These are phyloP conservation scores for Talaromyces sp. DNA, from an alignment of 2,329 filamentous ascomycete genomes.

Conservation along the genomic window DNA sequence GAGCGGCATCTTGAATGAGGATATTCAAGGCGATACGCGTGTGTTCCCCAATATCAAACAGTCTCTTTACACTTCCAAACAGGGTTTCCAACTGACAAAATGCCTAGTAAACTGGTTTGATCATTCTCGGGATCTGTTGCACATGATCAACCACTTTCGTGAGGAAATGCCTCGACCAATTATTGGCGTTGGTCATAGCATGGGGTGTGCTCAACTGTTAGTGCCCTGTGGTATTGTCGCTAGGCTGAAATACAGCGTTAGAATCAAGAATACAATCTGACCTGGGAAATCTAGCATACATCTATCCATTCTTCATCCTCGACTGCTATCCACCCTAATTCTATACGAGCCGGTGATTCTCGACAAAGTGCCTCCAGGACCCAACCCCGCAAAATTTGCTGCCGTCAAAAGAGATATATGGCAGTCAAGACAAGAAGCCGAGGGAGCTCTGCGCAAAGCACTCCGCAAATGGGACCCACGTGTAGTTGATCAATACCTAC, in stretches of 20 bases:
- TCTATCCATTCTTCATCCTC: constrained; percentile 10
- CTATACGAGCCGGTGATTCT: constrained; percentile 6
- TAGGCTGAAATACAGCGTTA: too few species aligned
- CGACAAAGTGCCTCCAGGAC: not conserved
- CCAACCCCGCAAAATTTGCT: not conserved
- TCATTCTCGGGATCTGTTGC: constrained; percentile 72
- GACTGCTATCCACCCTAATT: not conserved
- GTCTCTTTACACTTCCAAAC: too few species aligned
- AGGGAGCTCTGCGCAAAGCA: constrained; percentile 16
- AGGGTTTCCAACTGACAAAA: too few species aligned
- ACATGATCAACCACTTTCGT: constrained; percentile 42
- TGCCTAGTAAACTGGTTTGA: constrained; percentile 70
- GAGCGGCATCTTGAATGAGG: constrained; percentile 71
- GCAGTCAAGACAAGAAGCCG: not conserved
- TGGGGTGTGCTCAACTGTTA: constrained; percentile 67
- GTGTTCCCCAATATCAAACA: too few species aligned
- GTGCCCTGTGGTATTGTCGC: not conserved
- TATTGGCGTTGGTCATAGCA: constrained; percentile 79
- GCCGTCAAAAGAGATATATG: not conserved
- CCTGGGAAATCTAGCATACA: not conserved
- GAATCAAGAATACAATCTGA: not conserved
- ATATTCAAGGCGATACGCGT: constrained; percentile 67
- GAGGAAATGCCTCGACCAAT: constrained; percentile 54
- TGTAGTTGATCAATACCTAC: constrained; percentile 16
- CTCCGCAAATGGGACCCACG: constrained; percentile 22